Evolutionary conservation across 768 basidiomycete species (phyloP).

Genomic region (Suillus luteus): DNA sequence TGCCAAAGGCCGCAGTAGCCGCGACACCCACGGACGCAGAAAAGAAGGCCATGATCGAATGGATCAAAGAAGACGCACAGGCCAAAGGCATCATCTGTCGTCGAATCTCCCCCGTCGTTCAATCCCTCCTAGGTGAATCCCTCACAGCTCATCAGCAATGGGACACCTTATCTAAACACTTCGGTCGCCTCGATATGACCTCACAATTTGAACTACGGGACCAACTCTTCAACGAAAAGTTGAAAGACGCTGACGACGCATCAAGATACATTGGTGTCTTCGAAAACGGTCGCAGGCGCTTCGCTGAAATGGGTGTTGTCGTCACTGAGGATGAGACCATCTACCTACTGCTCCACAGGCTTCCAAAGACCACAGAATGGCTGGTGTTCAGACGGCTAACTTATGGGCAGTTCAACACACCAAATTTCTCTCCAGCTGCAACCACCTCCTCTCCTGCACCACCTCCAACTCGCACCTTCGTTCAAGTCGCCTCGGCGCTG

Average conservation of each 20-base stretch:
- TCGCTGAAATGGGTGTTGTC: not conserved
- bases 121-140: not conserved
- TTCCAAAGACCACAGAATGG: not conserved
- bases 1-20: no score
- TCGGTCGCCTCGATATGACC: not conserved
- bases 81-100: constrained; percentile 11
- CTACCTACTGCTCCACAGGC: not conserved
- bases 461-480: no score
- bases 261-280: not conserved
- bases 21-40: no score
- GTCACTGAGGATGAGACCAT: not conserved
- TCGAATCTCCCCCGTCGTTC: not conserved
- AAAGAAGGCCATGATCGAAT: not conserved
- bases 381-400: not conserved
- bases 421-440: no score
- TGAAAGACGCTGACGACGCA: not conserved
- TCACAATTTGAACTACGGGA: not conserved
- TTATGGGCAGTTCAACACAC: not conserved
- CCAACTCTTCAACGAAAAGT: not conserved
- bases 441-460: no score
- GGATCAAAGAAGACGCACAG: not conserved
- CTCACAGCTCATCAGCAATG: not conserved
- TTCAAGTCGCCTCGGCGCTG: not conserved
- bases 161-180: not conserved
- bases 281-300: not conserved